phyloP scores from a whole-genome alignment of 2,329 filamentous ascomycete species.

The Leptographium radiaticola region DNA sequence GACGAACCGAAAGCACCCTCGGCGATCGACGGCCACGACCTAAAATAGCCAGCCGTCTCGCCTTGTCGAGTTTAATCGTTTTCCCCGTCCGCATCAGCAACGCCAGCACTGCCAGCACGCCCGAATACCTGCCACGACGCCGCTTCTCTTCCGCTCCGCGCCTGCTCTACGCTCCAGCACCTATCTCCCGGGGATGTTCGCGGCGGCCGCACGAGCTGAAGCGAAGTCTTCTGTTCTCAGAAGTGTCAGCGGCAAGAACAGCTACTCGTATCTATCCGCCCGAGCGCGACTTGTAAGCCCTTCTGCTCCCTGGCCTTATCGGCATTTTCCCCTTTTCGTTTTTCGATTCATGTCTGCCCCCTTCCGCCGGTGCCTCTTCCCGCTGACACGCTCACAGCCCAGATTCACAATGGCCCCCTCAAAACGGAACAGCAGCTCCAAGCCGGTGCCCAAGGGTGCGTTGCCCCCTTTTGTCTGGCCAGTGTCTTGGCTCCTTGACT shows the following conservation, averaged over 20 bases:
- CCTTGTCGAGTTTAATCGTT: neutral
- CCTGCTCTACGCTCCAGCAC: neutral
- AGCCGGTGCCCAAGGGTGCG: constrained; percentile 11
- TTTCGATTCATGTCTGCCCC: constrained; percentile 1
- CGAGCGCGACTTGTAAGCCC: constrained; percentile 9
- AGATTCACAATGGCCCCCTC: constrained; percentile 35
- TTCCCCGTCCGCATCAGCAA: no score
- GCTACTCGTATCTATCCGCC: constrained; percentile 4
- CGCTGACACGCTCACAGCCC: constrained; percentile 1
- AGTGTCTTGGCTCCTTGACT: neutral
- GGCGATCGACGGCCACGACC: constrained; percentile 5
- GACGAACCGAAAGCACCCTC: constrained; percentile 11
- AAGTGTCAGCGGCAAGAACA: constrained; percentile 7
- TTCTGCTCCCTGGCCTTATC: no score
- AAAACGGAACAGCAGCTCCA: constrained; percentile 43
- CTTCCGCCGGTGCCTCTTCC: neutral
- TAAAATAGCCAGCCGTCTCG: neutral
- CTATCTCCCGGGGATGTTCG: constrained; percentile 19
- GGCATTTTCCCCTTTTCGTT: neutral
- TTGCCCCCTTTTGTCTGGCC: constrained; percentile 29
- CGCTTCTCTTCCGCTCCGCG: neutral
- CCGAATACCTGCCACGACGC: no score
- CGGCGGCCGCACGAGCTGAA: constrained; percentile 21
- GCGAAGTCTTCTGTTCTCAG: constrained; percentile 21
- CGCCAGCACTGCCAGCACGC: no score